Conservation (phyloP, 2,329 filamentous ascomycete species). For the Septoria linicola region DNA sequence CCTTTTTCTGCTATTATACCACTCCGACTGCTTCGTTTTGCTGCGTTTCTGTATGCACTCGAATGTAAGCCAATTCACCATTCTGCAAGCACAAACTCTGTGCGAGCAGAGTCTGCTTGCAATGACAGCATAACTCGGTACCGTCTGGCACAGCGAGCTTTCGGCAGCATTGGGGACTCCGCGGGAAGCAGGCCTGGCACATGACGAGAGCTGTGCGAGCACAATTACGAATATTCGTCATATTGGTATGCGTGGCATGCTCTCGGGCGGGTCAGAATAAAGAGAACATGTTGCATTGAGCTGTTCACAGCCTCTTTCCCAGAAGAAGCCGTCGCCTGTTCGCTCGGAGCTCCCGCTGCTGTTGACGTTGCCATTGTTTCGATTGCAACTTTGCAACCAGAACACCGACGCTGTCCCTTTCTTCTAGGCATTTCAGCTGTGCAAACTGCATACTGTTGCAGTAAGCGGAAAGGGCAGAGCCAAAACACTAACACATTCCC, state of each 20-base stretch:
- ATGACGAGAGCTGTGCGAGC: not conserved
- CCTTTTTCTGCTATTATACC: not conserved
- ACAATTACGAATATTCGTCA: too few relatives aligned
- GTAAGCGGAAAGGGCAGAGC: slow-evolving; percentile 14
- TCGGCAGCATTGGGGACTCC: not conserved
- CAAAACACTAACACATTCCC: slow-evolving; percentile 9
- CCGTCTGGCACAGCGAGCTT: not conserved
- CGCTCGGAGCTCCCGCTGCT: not conserved
- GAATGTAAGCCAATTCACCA: slow-evolving; percentile 10
- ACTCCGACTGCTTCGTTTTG: not conserved
- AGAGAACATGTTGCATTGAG: not conserved
- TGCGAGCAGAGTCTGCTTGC: slow-evolving; percentile 5
- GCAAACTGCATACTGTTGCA: not conserved
- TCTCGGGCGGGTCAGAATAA: not conserved
- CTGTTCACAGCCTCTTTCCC: not conserved
- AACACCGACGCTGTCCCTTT: slow-evolving; percentile 1
- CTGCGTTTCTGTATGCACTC: not conserved
- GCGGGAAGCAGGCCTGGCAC: slow-evolving; percentile 1
- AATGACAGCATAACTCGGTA: slow-evolving; percentile 4
- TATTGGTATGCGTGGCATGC: not conserved
- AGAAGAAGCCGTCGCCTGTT: not conserved
- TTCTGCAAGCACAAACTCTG: not conserved
- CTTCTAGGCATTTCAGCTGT: slow-evolving; percentile 6
- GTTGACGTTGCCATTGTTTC: slow-evolving; percentile 7
- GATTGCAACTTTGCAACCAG: not conserved